Evolutionary conservation across 805 yeast species (phyloP).

Genomic region (Teunomyces funiuensis): DNA sequence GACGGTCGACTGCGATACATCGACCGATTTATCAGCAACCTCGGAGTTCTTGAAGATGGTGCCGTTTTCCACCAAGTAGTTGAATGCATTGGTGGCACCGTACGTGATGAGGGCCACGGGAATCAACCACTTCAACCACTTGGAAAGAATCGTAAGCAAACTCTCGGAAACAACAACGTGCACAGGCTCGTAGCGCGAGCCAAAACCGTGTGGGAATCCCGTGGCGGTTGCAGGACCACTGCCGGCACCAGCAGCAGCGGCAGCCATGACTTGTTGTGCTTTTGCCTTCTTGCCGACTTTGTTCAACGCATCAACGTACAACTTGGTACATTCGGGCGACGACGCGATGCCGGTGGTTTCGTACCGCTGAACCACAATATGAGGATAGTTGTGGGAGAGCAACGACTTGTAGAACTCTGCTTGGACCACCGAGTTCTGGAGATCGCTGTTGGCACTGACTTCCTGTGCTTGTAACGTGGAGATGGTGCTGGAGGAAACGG

Average conservation of each 20-base stretch:
- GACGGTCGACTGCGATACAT: constrained; percentile 81
- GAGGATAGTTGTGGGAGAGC: constrained; percentile 85
- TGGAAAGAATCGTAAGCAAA: constrained; percentile 70
- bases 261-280: constrained; percentile 61
- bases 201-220: constrained; percentile 40
- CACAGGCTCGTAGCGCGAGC: constrained; percentile 77
- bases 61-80: constrained; percentile 78
- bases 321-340: constrained; percentile 71
- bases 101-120: constrained; percentile 79
- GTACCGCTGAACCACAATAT: constrained; percentile 88
- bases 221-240: background rate
- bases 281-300: constrained; percentile 75
- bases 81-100: constrained; percentile 76
- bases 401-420: constrained; percentile 79
- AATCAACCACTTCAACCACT: constrained; percentile 86
- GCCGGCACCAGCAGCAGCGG: constrained; percentile 7
- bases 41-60: constrained; percentile 75
- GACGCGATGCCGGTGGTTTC: constrained; percentile 93
- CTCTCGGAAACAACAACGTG: constrained; percentile 93
- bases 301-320: constrained; percentile 79
- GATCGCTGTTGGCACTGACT: constrained; percentile 78
- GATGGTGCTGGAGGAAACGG: constrained; percentile 28
- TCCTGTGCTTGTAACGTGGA: constrained; percentile 52
- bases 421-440: constrained; percentile 69
- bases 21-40: constrained; percentile 74